Base-by-base conservation (phyloP, 1,284 basidiomycete species). In the Cryptococcus maquisensis region DNA sequence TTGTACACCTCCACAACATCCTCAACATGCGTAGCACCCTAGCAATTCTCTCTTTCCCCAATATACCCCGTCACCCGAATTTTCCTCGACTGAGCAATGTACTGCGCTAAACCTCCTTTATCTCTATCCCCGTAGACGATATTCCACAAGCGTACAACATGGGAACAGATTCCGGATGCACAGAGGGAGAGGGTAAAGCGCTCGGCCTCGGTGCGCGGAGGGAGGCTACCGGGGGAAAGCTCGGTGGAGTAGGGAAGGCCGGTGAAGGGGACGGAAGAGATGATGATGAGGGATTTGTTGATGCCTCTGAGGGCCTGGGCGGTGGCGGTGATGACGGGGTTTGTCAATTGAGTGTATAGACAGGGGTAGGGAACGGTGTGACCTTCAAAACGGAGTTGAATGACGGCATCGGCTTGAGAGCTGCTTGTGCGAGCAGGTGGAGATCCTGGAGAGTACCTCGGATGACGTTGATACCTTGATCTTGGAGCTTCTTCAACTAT, bases 341-440 rank as follows among this genome's bases (percentile, higher is more conserved):
- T n/a, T 20, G 26, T 28, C 4, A 9, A 28, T 28, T 4, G 26
- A 9, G 9, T 28, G 9, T 28, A 28, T 28, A 9, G 26, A 28
- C 5, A 23, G 35, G 21, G n/a, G 38, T 7, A n/a, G 28, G 36
- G 54, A 15, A 24, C 56, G 42, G n/a, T n/a, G n/a, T n/a, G 35
- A 57, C 56, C 20, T 26, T 51, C 47, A 60, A 67, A 72, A 0
- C 62, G 69, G 42, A 61, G 51, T 52, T 73, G 72, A 24, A 72
- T 63, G 51, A 65, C 64, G 0, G 59, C 69, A 52, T 69, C 67
- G 63, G 54, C n/a, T 51, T 58, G 10, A 35, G 15, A 0, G 68
- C 68, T 10, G 49, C 56, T 6, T 50, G 23, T 21, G 49, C 45
- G 24, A 72, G 57, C 10, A 61, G 47, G 35, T 62, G 64, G 20